A percentile compares a stretch with the other conserved stretches of the same genome.
phyloP scores from a whole-genome alignment of 2,329 filamentous ascomycete species.

The Dothideomycetes sp. region DNA sequence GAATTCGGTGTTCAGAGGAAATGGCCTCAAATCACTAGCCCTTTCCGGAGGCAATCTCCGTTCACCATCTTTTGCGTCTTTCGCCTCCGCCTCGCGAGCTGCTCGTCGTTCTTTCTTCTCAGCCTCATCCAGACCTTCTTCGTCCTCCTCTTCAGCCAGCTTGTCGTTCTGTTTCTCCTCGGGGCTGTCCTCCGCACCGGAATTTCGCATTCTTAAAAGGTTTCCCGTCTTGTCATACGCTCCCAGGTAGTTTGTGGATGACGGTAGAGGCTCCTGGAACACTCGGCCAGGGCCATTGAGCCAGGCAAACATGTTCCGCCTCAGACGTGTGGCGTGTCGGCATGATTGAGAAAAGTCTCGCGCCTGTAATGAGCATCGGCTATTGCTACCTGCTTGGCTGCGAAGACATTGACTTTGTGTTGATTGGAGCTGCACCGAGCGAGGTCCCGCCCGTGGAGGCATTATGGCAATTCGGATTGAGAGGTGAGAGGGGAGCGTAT shows the following conservation, averaged over 20 bases:
- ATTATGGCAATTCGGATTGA: no score
- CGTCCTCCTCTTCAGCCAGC: slow-evolving; percentile 13
- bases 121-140: slow-evolving; percentile 13
- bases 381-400: neutral
- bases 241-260: slow-evolving; percentile 44
- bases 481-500: no score
- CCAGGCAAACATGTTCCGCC: slow-evolving; percentile 48
- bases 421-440: slow-evolving; percentile 1
- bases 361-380: slow-evolving; percentile 2
- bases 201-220: slow-evolving; percentile 27
- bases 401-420: slow-evolving; percentile 5
- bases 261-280: slow-evolving; percentile 37
- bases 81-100: slow-evolving; percentile 11
- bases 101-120: slow-evolving; percentile 11
- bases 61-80: slow-evolving; percentile 13
- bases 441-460: slow-evolving; percentile 6
- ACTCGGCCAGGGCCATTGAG: slow-evolving; percentile 42
- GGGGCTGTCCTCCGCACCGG: slow-evolving; percentile 12
- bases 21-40: slow-evolving; percentile 41
- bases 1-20: slow-evolving; percentile 64
- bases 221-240: slow-evolving; percentile 42
- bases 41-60: slow-evolving; percentile 17
- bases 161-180: slow-evolving; percentile 11
- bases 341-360: slow-evolving; percentile 9
- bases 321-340: slow-evolving; percentile 33